Base-by-base conservation (phyloP, 2,329 filamentous ascomycete genomes). In the Colletotrichum ledebouriae region DNA sequence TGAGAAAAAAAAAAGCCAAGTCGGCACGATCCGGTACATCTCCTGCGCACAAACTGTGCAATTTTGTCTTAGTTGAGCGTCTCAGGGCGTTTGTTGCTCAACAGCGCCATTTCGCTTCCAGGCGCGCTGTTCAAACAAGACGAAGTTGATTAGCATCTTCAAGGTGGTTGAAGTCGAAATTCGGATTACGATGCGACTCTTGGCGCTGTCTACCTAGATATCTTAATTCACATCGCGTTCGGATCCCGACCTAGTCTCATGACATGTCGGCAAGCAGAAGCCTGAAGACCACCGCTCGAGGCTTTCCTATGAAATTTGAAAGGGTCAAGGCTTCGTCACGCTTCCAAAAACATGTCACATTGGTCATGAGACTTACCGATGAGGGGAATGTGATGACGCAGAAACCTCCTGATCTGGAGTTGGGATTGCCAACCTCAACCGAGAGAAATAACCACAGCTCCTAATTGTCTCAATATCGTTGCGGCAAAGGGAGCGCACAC, bases 381-480 rank as follows among this genome's bases (percentile, higher is more conserved):
- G 55, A 69, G 55, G 61, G 41, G 55, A 47, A 20, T 17, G 42
- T 4, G 34, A n/a, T 69, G 66, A 69, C 61, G 66, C 56, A 66
- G 37, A 12, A 57, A 56, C 60, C 66, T 69, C 49, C 55, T 66
- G 61, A 69, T 56, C 13, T 17, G 37, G 49, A n/a, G 20, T 59
- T 52, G 41, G 47, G 25, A 55, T 44, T 34, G 15, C 6, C 37
- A 37, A 44, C 12, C 3, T 17, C 44, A 12, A 20, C 59, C 49
- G 25, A 39, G 52, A 63, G 42, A 39, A 25, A 44, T 17, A 34
- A 22, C 6, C 50, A 29, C 42, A 20, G 44, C 52, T 20, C 59
- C 59, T 25, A 37, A 49, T 66, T 42, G 64, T 22, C 12, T 6
- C 55, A 37, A 39, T 13, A 3, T 29, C 17, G 37, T 46, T 10